Evolutionary conservation across 306 rosid species (phyloP).

Genomic region (Sicyos edulis): DNA sequence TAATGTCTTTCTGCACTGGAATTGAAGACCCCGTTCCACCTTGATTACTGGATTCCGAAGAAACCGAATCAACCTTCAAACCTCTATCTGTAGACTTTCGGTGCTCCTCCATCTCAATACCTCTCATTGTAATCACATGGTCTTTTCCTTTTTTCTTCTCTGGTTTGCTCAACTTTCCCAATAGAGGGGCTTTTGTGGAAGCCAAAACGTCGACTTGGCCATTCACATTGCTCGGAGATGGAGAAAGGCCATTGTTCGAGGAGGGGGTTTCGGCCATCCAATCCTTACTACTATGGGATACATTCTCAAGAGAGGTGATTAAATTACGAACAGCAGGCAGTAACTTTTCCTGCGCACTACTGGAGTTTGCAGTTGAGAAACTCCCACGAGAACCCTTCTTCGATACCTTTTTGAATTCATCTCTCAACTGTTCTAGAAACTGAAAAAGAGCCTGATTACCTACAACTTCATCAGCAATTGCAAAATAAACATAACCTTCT

Average conservation of each 20-base stretch:
- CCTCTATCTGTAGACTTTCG: slow-evolving; percentile 66
- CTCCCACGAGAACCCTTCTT: slow-evolving; percentile 62
- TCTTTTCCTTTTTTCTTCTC: slow-evolving; percentile 81
- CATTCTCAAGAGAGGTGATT: slow-evolving; percentile 66
- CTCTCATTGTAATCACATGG: slow-evolving; percentile 67
- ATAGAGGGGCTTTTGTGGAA: slow-evolving; percentile 77
- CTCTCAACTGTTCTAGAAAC: slow-evolving; percentile 71
- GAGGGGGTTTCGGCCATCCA: slow-evolving; percentile 46
- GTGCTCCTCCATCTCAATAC: slow-evolving; percentile 63
- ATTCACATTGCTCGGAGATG: slow-evolving; percentile 53
- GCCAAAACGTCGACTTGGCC: slow-evolving; percentile 56
- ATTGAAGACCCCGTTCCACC: slow-evolving; percentile 47
- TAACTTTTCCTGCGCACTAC: slow-evolving; percentile 50
- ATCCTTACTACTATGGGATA: slow-evolving; percentile 43
- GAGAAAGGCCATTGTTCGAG: slow-evolving; percentile 40
- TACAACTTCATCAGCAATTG: slow-evolving; percentile 50
- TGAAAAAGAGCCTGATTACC: slow-evolving; percentile 46
- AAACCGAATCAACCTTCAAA: slow-evolving; percentile 46
- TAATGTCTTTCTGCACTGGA: slow-evolving; percentile 50
- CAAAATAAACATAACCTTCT: slow-evolving; percentile 59
- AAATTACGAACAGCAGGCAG: slow-evolving; percentile 55
- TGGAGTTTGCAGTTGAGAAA: slow-evolving; percentile 46
- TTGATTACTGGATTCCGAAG: slow-evolving; percentile 43
- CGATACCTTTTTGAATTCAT: slow-evolving; percentile 53
- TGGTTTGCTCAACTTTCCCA: slow-evolving; percentile 64